Conservation (phyloP, 2,329 filamentous ascomycete genomes). For the Epichloe sibirici region DNA sequence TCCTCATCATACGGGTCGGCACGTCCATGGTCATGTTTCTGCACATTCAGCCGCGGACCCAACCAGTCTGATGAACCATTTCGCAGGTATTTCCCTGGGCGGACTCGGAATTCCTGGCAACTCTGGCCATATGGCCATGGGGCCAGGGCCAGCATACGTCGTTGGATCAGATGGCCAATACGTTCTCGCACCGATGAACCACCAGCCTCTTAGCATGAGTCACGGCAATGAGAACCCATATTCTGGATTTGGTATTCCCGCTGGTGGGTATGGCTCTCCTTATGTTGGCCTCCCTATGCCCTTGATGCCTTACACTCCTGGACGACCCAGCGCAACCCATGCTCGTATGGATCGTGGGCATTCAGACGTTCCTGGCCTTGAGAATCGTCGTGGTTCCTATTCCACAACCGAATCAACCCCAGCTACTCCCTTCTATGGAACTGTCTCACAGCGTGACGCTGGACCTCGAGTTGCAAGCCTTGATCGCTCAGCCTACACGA, state of each 20-base stretch:
- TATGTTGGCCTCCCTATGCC: slow-evolving; percentile 25
- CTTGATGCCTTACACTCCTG: slow-evolving; percentile 40
- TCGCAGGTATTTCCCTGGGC: slow-evolving; percentile 26
- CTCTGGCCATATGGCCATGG: slow-evolving; percentile 19
- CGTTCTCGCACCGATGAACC: slow-evolving; percentile 24
- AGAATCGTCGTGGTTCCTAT: slow-evolving; percentile 55
- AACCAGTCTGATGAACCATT: slow-evolving; percentile 21
- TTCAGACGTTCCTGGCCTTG: slow-evolving; percentile 47
- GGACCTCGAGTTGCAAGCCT: slow-evolving; percentile 44
- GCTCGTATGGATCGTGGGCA: slow-evolving; percentile 35
- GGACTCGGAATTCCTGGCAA: slow-evolving; percentile 21
- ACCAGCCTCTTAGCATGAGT: slow-evolving; percentile 23
- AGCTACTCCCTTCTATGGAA: slow-evolving; percentile 52
- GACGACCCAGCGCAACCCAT: slow-evolving; percentile 30
- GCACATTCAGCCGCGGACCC: slow-evolving; percentile 20
- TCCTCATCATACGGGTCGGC: slow-evolving; percentile 17
- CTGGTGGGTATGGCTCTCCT: slow-evolving; percentile 23
- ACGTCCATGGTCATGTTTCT: slow-evolving; percentile 17
- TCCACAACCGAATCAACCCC: slow-evolving; percentile 56
- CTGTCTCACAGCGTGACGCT: slow-evolving; percentile 45
- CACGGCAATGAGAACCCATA: slow-evolving; percentile 23
- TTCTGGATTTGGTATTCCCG: slow-evolving; percentile 18
- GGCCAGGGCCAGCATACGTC: slow-evolving; percentile 24
- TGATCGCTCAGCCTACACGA: slow-evolving; percentile 54
- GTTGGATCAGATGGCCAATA: slow-evolving; percentile 27